Conservation (phyloP, 352 stramenopile genomes). For the Phytophthora uliginosa region DNA sequence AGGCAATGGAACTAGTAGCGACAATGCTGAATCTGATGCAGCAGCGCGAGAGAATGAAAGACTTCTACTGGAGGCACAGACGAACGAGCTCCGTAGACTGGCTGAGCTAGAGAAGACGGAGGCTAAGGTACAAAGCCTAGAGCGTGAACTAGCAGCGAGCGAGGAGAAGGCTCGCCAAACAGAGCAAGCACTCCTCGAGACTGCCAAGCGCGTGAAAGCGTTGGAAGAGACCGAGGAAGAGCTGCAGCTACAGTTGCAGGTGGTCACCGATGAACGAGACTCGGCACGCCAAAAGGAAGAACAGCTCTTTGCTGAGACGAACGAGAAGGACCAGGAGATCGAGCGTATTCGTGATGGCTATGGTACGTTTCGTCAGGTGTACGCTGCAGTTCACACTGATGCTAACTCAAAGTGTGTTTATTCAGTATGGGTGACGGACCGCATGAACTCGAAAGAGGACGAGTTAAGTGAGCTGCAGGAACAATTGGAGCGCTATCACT, state of each 20-base stretch:
- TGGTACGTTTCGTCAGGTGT: constrained; percentile 41
- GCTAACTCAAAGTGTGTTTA: constrained; percentile 14
- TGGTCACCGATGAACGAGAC: constrained; percentile 88
- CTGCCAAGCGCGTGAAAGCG: constrained; percentile 51
- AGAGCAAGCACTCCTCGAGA: constrained; percentile 52
- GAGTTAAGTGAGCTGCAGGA: constrained; percentile 88
- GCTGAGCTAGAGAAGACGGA: constrained; percentile 84
- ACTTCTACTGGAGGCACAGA: constrained; percentile 75
- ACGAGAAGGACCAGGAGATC: constrained; percentile 91
- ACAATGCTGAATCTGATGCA: constrained; percentile 24
- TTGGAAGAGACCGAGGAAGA: constrained; percentile 85
- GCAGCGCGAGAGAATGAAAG: constrained; percentile 54
- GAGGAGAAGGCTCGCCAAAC: constrained; percentile 35
- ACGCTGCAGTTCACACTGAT: not conserved
- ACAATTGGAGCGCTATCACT: constrained; percentile 88
- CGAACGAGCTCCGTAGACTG: constrained; percentile 73
- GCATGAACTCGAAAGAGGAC: constrained; percentile 92
- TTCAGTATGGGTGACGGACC: constrained; percentile 88
- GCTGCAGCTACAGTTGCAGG: constrained; percentile 81
- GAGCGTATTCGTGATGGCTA: constrained; percentile 90
- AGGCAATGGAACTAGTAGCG: constrained; percentile 24
- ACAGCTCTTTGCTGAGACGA: constrained; percentile 83
- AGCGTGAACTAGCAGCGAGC: constrained; percentile 50
- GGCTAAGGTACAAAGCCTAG: constrained; percentile 56
- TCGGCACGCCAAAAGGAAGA: constrained; percentile 87